Evolutionary conservation across 2,329 filamentous ascomycete species (phyloP), one percentile per base, ranked within the genome.

Genomic region (Botrytis fabae): DNA sequence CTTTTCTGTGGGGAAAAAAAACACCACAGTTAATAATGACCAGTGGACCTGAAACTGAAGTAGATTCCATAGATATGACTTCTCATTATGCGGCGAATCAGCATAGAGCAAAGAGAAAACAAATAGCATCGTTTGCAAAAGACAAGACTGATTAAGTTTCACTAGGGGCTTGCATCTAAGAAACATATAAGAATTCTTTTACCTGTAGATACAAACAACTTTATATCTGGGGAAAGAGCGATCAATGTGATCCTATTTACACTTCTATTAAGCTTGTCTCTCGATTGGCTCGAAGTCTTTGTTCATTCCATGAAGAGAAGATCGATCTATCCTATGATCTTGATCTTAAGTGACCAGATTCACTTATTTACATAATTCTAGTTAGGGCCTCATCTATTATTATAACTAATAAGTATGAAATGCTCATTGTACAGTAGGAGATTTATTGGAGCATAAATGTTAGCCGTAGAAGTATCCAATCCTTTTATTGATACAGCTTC

Each of bases 111-210:
- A n/a, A 0, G 6, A 51, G 22, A 2, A 54, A n/a, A 16, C 12
- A 54, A n/a, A 51, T 14, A 14, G 2, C 48, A 51, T 14, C 2
- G 1, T 14, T n/a, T 2, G 0, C 0, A n/a, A n/a, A n/a, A 2
- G 22, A 4, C 25, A 51, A 14, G 2, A n/a, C 12, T 16, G 4
- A n/a, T 14, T 5, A n/a, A 3, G 4, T 51, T 25, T 51, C 25
- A 51, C 12, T 51, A 16, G 5, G 25, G 25, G 14, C 25, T 51
- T 51, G 6, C 12, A 7, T 14, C 12, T 51, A 7, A 51, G 48
- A 16, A 51, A n/a, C n/a, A 6, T 7, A 5, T 2, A 28, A 6
- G 16, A 18, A 54, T 28, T 6, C 2, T 18, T 28, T 28, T 18
- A 16, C 14, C 6, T 8, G 18, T 54, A 18, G 14, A 14, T 4